These are phyloP conservation scores for Hordeum pubiflorum DNA, from an alignment of 202 grass and related monocot genomes.

Conservation along the genomic window DNA sequence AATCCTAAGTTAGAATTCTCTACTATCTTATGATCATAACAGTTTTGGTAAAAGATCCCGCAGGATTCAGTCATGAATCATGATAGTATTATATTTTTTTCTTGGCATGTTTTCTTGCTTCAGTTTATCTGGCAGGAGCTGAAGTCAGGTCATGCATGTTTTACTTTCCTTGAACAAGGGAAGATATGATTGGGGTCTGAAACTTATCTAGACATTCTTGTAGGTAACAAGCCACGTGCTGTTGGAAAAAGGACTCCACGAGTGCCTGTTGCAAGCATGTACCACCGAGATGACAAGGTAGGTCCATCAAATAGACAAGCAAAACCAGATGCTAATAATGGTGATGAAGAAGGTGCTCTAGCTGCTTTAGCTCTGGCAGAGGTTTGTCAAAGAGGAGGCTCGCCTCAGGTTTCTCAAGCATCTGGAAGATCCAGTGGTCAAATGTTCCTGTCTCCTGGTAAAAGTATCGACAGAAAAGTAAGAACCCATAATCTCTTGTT, in stretches of 20 bases:
- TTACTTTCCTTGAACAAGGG: neutral
- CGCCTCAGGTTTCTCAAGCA: slow-evolving; percentile 74
- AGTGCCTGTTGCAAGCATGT: slow-evolving; percentile 73
- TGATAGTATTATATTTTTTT: slow-evolving; percentile 1
- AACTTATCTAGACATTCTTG: slow-evolving; percentile 58
- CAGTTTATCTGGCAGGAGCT: neutral
- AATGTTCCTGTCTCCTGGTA: slow-evolving; percentile 50
- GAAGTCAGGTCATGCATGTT: neutral
- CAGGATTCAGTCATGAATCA: neutral
- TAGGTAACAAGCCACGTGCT: slow-evolving; percentile 65
- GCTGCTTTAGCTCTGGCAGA: slow-evolving; percentile 88
- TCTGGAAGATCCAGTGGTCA: slow-evolving; percentile 52
- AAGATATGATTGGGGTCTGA: slow-evolving; percentile 27
- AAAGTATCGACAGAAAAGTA: slow-evolving; percentile 66
- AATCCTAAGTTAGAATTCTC: neutral
- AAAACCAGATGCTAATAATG: slow-evolving; percentile 47
- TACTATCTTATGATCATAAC: neutral
- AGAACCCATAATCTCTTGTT: slow-evolving; percentile 19
- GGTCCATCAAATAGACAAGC: slow-evolving; percentile 37
- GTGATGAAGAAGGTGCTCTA: slow-evolving; percentile 85
- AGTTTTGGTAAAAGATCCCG: neutral
- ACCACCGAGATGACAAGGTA: slow-evolving; percentile 51
- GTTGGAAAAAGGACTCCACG: slow-evolving; percentile 99
- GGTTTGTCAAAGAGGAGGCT: slow-evolving; percentile 80
- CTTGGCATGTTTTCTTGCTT: neutral